A percentile compares a stretch with the other conserved stretches of the same genome.
phyloP scores from a whole-genome alignment of 805 yeast genomes.

The Nakazawaea ernobii region DNA sequence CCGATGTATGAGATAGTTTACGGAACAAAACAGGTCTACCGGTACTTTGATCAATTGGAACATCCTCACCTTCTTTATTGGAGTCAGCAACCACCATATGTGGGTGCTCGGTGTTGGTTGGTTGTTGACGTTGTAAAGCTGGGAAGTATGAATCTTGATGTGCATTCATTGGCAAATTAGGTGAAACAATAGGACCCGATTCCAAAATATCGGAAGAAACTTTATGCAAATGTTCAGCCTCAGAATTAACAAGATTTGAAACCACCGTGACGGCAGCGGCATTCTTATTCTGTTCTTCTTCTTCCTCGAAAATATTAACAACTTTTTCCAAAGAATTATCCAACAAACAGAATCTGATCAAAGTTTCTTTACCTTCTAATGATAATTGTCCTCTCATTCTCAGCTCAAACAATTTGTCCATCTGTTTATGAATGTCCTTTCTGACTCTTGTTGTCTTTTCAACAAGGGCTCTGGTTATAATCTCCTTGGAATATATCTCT shows the following conservation, averaged over 20 bases:
- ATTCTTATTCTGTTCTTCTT: slow-evolving; percentile 7
- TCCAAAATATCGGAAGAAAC: slow-evolving; percentile 45
- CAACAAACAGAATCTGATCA: slow-evolving; percentile 45
- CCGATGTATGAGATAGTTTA: slow-evolving; percentile 57
- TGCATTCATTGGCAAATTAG: slow-evolving; percentile 25
- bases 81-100: slow-evolving; percentile 71
- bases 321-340: slow-evolving; percentile 51
- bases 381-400: slow-evolving; percentile 41
- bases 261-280: background rate
- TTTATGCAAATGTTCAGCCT: slow-evolving; percentile 33
- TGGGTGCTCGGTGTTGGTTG: slow-evolving; percentile 37
- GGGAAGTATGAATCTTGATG: slow-evolving; percentile 19
- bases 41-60: slow-evolving; percentile 60
- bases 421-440: slow-evolving; percentile 44
- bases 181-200: slow-evolving; percentile 48
- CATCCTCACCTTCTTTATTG: slow-evolving; percentile 41
- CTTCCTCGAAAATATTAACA: slow-evolving; percentile 42
- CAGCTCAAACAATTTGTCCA: slow-evolving; percentile 42
- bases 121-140: slow-evolving; percentile 5
- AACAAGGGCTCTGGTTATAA: slow-evolving; percentile 44
- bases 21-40: slow-evolving; percentile 68
- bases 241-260: background rate
- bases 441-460: slow-evolving; percentile 46
- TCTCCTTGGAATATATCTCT: slow-evolving; percentile 34
- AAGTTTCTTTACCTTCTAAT: slow-evolving; percentile 49